A percentile compares a stretch with the other conserved stretches of the same genome.
phyloP scores from a whole-genome alignment of 2,329 filamentous ascomycete genomes.

The Chalaropsis thielavioides region DNA sequence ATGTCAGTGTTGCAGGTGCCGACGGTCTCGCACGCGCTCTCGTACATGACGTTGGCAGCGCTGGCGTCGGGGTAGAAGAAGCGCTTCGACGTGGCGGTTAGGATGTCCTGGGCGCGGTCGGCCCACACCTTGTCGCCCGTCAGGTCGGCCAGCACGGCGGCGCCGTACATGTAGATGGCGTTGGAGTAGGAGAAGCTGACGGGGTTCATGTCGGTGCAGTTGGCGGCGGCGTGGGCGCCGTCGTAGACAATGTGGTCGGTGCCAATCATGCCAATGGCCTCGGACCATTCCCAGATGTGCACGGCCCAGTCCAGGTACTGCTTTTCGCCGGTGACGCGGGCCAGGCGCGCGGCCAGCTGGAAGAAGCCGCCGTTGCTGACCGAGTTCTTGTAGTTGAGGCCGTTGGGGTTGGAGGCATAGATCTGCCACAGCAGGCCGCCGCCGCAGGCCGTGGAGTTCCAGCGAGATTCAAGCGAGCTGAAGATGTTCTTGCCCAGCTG shows the following conservation, averaged over 20 bases:
- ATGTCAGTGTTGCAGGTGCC: constrained; percentile 47
- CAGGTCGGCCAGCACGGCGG: constrained; percentile 48
- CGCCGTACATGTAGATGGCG: constrained; percentile 51
- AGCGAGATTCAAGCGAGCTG: constrained; percentile 53
- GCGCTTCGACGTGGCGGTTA: constrained; percentile 34
- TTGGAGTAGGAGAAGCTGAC: constrained; percentile 51
- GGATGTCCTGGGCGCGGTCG: constrained; percentile 36
- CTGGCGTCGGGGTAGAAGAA: constrained; percentile 42
- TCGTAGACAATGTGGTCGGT: constrained; percentile 43
- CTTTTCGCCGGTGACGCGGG: constrained; percentile 51
- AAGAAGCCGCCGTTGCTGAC: constrained; percentile 75
- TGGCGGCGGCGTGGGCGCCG: constrained; percentile 39
- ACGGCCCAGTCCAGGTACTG: constrained; percentile 54
- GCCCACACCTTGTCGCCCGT: constrained; percentile 41
- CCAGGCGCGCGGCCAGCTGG: constrained; percentile 62
- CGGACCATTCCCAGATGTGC: constrained; percentile 52
- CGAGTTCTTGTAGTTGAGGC: constrained; percentile 66
- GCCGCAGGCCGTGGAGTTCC: constrained; percentile 52
- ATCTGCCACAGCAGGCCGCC: constrained; percentile 77
- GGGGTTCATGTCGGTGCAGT: constrained; percentile 40
- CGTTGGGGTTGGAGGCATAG: constrained; percentile 54
- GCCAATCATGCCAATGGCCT: constrained; percentile 42
- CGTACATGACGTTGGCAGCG: constrained; percentile 46
- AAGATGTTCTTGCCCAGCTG: constrained; percentile 57
- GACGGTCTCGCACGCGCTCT: constrained; percentile 48